A percentile compares a stretch with the other conserved stretches of the same genome.
These are phyloP conservation scores for Metroxylon sagu DNA, from an alignment of 176 grass and related monocot species.

Conservation along the genomic window DNA sequence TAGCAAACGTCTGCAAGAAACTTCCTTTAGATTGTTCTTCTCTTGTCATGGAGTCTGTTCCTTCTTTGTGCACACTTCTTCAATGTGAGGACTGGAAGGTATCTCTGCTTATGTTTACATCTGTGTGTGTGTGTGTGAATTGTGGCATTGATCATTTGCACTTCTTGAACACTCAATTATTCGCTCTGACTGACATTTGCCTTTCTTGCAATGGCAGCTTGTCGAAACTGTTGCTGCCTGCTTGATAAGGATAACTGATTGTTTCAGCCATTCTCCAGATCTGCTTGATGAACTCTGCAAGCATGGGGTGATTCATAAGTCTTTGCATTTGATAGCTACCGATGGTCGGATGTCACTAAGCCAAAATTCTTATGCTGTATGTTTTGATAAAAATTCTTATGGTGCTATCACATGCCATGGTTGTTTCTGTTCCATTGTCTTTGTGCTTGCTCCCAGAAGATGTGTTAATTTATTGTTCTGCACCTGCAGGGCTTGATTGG, in stretches of 20 bases:
- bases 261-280: slow-evolving; percentile 44
- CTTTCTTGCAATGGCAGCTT: slow-evolving; percentile 21
- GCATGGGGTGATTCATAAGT: slow-evolving; percentile 51
- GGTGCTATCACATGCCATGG: no score
- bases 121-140: no score
- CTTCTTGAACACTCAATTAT: no score
- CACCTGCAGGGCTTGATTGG: slow-evolving; percentile 57
- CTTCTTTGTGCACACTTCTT: slow-evolving; percentile 59
- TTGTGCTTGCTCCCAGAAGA: no score
- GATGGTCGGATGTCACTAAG: slow-evolving; percentile 42
- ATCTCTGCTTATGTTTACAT: background rate
- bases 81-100: slow-evolving; percentile 71
- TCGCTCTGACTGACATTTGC: slow-evolving; percentile 13
- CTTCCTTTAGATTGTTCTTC: slow-evolving; percentile 46
- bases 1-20: slow-evolving; percentile 72
- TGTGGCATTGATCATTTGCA: no score
- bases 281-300: slow-evolving; percentile 75
- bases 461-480: slow-evolving; percentile 23
- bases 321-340: slow-evolving; percentile 52
- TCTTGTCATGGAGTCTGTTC: slow-evolving; percentile 57
- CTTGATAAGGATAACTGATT: slow-evolving; percentile 63
- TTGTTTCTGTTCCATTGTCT: no score
- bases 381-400: slow-evolving; percentile 16
- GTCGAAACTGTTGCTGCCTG: slow-evolving; percentile 69
- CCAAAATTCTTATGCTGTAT: slow-evolving; percentile 55